Conservation (phyloP, 345 rosid species). For the Erodium maritimum region DNA sequence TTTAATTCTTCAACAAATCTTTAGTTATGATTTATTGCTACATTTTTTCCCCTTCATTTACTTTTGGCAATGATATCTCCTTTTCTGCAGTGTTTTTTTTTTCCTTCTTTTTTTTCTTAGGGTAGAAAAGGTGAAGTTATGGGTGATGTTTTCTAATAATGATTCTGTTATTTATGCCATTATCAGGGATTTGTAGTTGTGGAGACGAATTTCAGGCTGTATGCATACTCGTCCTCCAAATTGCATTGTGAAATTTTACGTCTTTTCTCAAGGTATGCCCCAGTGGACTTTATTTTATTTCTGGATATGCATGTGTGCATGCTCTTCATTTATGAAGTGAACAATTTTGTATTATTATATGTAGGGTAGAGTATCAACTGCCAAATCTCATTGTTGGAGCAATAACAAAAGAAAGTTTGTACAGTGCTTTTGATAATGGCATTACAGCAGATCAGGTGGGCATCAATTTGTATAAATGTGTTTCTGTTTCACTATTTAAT, state of each 20-base stretch:
- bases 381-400: slow-evolving; percentile 90
- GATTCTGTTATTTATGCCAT: slow-evolving; percentile 6
- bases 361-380: slow-evolving; percentile 89
- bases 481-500: not conserved
- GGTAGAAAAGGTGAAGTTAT: no score
- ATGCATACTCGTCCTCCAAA: slow-evolving; percentile 91
- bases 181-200: slow-evolving; percentile 89
- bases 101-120: no score
- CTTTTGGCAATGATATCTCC: no score
- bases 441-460: slow-evolving; percentile 77
- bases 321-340: slow-evolving; percentile 3
- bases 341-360: slow-evolving; percentile 5
- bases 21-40: no score
- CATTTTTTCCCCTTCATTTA: no score
- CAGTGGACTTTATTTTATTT: not conserved
- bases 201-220: slow-evolving; percentile 89
- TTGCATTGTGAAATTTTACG: slow-evolving; percentile 83
- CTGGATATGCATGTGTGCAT: not conserved
- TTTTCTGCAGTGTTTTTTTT: not conserved
- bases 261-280: slow-evolving; percentile 69
- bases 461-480: not conserved
- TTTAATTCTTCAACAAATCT: no score
- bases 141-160: not conserved
- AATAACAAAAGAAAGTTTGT: slow-evolving; percentile 85
- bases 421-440: slow-evolving; percentile 83